A percentile compares a stretch with the other conserved stretches of the same genome.
phyloP scores from a whole-genome alignment of 441 rosid genomes.

The Adansonia rubrostipa region DNA sequence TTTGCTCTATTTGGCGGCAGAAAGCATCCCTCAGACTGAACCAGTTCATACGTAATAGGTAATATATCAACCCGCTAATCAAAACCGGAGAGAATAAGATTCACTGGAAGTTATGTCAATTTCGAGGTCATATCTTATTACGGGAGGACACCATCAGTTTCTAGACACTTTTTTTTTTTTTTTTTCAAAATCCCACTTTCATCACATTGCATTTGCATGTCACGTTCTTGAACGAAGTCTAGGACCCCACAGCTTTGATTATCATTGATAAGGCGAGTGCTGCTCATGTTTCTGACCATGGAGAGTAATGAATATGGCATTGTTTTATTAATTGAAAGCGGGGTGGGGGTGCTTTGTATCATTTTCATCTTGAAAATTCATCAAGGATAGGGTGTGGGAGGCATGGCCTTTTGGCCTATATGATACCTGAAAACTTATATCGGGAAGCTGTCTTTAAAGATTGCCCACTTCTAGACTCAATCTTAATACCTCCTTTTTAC shows the following conservation, averaged over 20 bases:
- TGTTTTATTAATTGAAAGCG: no score
- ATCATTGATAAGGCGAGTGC: conserved; percentile 19
- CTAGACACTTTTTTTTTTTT: not conserved
- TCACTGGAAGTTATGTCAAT: conserved; percentile 45
- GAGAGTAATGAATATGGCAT: not conserved
- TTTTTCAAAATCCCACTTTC: not conserved
- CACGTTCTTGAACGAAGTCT: not conserved
- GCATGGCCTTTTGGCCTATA: conserved; percentile 14
- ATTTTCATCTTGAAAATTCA: conserved; percentile 7
- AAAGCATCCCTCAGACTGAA: conserved; percentile 8
- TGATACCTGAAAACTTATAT: not conserved
- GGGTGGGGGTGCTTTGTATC: not conserved
- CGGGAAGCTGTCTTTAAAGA: conserved; percentile 45
- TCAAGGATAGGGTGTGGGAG: not conserved
- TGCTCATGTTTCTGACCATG: conserved; percentile 15
- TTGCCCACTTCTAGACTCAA: conserved; percentile 74
- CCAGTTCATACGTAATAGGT: conserved; percentile 31
- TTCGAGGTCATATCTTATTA: conserved; percentile 41
- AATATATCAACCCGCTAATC: conserved; percentile 27
- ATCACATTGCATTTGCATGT: not conserved
- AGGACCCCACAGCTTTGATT: not conserved
- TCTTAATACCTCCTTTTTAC: conserved; percentile 31
- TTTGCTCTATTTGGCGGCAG: conserved; percentile 44
- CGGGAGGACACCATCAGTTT: not conserved
- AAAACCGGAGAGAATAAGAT: conserved; percentile 51